Percentiles rank a stretch among this genome's conserved stretches.
phyloP scores from a whole-genome alignment of 1,284 basidiomycete species.

The Cryptococcus neoformans region DNA sequence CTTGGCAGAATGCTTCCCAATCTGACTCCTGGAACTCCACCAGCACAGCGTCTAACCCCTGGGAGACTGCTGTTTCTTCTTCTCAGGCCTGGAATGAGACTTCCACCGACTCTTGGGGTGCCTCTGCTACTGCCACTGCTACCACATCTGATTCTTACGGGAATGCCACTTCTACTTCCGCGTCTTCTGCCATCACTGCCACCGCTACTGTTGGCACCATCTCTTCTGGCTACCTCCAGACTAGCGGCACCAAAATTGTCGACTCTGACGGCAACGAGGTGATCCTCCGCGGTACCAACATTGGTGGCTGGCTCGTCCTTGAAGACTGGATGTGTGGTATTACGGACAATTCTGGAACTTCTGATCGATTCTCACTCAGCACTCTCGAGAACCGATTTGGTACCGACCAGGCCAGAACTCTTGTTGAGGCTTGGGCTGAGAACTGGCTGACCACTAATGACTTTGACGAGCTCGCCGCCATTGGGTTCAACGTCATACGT shows the following conservation, averaged over 20 bases:
- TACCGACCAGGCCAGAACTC: slow-evolving; percentile 19
- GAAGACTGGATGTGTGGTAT: slow-evolving; percentile 44
- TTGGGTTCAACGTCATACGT: slow-evolving; percentile 37
- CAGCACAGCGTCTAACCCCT: slow-evolving; percentile 1
- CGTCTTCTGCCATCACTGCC: slow-evolving; percentile 12
- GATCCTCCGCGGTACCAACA: slow-evolving; percentile 32
- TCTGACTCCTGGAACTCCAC: background rate
- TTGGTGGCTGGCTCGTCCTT: slow-evolving; percentile 38
- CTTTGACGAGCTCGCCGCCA: slow-evolving; percentile 26
- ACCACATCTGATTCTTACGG: slow-evolving; percentile 3
- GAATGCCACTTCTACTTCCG: slow-evolving; percentile 8
- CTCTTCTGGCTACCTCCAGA: slow-evolving; percentile 32
- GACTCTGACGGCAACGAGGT: slow-evolving; percentile 31
- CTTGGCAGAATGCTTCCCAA: background rate
- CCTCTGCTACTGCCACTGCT: slow-evolving; percentile 3
- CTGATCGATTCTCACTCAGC: slow-evolving; percentile 32
- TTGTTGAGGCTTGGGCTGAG: slow-evolving; percentile 34
- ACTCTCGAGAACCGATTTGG: slow-evolving; percentile 36
- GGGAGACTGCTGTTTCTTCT: background rate
- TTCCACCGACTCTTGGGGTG: slow-evolving; percentile 6
- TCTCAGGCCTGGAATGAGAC: background rate
- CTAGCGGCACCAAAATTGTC: slow-evolving; percentile 29
- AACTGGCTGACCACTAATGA: slow-evolving; percentile 33
- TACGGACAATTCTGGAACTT: slow-evolving; percentile 28
- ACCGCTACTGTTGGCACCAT: slow-evolving; percentile 8